Evolutionary conservation across 495 filamentous ascomycete species (phyloP), one percentile per base, ranked within the genome.

Genomic region (Aspergillus cavernicola): DNA sequence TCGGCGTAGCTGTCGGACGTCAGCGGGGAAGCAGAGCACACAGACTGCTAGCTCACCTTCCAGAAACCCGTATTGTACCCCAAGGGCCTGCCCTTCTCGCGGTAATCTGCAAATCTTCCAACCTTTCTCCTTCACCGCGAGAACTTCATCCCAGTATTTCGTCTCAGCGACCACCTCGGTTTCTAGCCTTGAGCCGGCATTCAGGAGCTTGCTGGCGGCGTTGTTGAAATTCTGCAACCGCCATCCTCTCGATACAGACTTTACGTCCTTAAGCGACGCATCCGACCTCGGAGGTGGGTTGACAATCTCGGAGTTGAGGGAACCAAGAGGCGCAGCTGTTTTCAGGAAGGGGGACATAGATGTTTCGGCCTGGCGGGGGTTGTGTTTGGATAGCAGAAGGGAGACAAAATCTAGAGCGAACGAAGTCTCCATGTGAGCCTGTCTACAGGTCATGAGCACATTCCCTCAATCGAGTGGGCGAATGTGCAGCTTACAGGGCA

Each of bases 1-100:
- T 78, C 9, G 86, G 75, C 4, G 84, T 80, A 33, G 89, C 87
- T 80, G 35, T 35, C 23, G 4, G 10, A 16, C 1, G 44, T 47
- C 20, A 47, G 44, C 19, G 22, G 11, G 58, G 23, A 31, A 33
- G n/a, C 50, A 31, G 43, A 22, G 19, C 28, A 46, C 45, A 33
- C 8, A 28, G 15, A 9, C 6, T 9, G 5, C 4, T 9, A 35
- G 10, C 63, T 51, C 62, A 81, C 82, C 80, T 73, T 95, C 92
- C 11, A 84, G 73, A 66, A 95, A 96, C 10, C 95, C 95, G 72
- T 89, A 96, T 50, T 84, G 83, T 32, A 97, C 92, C 31, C 84
- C 90, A 26, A 97, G 72, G 2, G 84, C 85, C 61, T 89, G 82
- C 45, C 76, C 77, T 32, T 92, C 84, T 20, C 85, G 77, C 1